Evolutionary conservation across 1,284 basidiomycete genomes (phyloP), one percentile per base, ranked within the genome.

Genomic region (Coniferiporia weirii): DNA sequence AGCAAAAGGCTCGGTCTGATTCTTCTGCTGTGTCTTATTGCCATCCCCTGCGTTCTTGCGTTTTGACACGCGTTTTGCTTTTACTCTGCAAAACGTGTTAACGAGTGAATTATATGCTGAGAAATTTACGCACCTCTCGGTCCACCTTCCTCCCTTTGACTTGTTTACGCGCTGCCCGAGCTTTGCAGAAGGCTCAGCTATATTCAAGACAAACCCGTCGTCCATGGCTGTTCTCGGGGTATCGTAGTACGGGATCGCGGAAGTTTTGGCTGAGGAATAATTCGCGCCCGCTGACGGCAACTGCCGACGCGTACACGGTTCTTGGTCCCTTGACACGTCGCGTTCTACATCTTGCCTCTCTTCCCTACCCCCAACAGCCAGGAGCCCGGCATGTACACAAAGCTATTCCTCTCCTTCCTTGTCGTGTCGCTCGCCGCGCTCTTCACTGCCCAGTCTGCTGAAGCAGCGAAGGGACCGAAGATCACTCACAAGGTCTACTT

Each of bases 401-500:
- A 56, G 57, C 55, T 85, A 57, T 80, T 85, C 27, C 71, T 88
- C 64, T 78, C 80, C 49, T 78, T 90, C 61, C 67, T 89, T 62
- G 69, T 87, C 61, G 73, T 88, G 57, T 79, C 88, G 51, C 62
- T 92, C 60, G 80, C 80, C 13, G 84, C 88, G 0, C 76, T 92
- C 66, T 84, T 89, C 72, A 89, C 79, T 65, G 82, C 78, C 36
- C 82, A 81, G 68, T 80, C 79, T 52, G 88, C 76, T 17, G 87
- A 89, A 66, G 88, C 87, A n/a, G 80, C 79, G 13, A 91, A 88
- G 66, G 84, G 86, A 15, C 94, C 94, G 15, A 85, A 82, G 75
- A 87, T 97, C 69, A 95, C 94, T 53, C 76, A 91, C 82, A 93
- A 89, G 76, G 89, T 97, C 68, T 97, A 86, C 80, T 97, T 97